phyloP scores from a whole-genome alignment of 2,329 filamentous ascomycete species.

The Neofusicoccum laricinum region DNA sequence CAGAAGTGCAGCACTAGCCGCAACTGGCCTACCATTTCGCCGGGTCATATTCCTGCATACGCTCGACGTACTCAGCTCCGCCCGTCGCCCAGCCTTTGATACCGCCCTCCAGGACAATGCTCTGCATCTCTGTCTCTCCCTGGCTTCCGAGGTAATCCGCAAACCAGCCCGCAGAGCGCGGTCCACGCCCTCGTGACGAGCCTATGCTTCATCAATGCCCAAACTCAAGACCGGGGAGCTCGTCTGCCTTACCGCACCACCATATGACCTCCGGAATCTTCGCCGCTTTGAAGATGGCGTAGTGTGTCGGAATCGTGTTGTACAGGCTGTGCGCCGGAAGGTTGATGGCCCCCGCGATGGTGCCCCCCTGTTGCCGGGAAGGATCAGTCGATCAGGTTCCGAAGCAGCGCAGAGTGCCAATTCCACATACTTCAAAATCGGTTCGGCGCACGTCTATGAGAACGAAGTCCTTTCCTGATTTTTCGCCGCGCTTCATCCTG shows the following conservation, averaged over 20 bases:
- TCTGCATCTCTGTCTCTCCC: slow-evolving; percentile 43
- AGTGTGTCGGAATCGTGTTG: slow-evolving; percentile 47
- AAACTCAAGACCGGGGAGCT: slow-evolving; percentile 24
- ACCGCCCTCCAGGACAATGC: slow-evolving; percentile 50
- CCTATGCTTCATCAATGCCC: slow-evolving; percentile 34
- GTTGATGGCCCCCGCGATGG: slow-evolving; percentile 58
- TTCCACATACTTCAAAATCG: slow-evolving; percentile 47
- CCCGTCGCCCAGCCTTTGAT: slow-evolving; percentile 55
- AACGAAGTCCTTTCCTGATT: slow-evolving; percentile 16
- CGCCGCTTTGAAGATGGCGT: slow-evolving; percentile 51
- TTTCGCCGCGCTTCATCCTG: slow-evolving; percentile 11
- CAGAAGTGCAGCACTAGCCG: too few species aligned
- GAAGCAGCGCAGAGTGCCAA: neutral
- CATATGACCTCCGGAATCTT: slow-evolving; percentile 51
- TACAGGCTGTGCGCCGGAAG: slow-evolving; percentile 56
- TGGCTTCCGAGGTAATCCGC: slow-evolving; percentile 49
- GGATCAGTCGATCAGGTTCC: slow-evolving; percentile 6
- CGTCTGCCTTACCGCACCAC: slow-evolving; percentile 52
- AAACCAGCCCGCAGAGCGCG: slow-evolving; percentile 56
- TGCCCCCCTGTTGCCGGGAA: slow-evolving; percentile 51
- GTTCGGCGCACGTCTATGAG: slow-evolving; percentile 52
- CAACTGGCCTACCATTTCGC: neutral
- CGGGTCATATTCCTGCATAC: slow-evolving; percentile 50
- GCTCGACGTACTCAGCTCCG: slow-evolving; percentile 46
- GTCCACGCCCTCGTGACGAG: slow-evolving; percentile 55